These are phyloP conservation scores for Lentinula boryana DNA, from an alignment of 768 basidiomycete species.

Conservation along the genomic window DNA sequence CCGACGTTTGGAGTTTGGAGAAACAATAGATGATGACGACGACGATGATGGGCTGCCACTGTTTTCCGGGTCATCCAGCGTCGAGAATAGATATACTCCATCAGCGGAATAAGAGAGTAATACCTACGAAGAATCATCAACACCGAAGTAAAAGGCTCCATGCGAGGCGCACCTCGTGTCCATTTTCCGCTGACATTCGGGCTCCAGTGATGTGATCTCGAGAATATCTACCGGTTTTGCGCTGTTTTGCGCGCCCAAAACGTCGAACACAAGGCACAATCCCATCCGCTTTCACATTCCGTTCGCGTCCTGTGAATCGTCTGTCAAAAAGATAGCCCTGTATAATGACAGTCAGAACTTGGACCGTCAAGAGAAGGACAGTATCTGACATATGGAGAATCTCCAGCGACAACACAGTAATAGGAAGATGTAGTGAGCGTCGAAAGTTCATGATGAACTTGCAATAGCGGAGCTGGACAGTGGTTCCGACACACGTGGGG, in stretches of 20 bases:
- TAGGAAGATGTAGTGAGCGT: conserved; percentile 66
- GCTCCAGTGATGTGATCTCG: conserved; percentile 70
- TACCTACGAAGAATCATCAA: conserved; percentile 35
- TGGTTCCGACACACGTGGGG: conserved; percentile 54
- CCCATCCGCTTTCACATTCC: conserved; percentile 54
- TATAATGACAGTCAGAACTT: background rate
- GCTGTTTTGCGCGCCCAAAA: conserved; percentile 47
- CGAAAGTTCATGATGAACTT: conserved; percentile 59
- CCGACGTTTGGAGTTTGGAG: conserved; percentile 20
- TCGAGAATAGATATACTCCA: conserved; percentile 69
- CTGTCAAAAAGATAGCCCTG: conserved; percentile 84
- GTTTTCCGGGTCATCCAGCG: conserved; percentile 49
- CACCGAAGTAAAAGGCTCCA: background rate
- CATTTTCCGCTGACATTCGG: conserved; percentile 64
- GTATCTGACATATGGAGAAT: conserved; percentile 64
- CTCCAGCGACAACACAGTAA: conserved; percentile 64
- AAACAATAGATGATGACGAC: conserved; percentile 20
- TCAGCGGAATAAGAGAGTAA: conserved; percentile 60
- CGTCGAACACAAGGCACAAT: conserved; percentile 77
- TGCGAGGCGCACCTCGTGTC: conserved; percentile 55
- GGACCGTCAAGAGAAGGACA: background rate
- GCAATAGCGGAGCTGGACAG: conserved; percentile 72
- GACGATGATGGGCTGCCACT: conserved; percentile 17
- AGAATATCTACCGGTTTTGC: conserved; percentile 18
- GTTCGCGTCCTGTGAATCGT: conserved; percentile 66